A percentile compares a stretch with the other conserved stretches of the same genome.
These are phyloP conservation scores for Botrytis galanthina DNA, from an alignment of 2,329 filamentous ascomycete genomes.

Conservation along the genomic window DNA sequence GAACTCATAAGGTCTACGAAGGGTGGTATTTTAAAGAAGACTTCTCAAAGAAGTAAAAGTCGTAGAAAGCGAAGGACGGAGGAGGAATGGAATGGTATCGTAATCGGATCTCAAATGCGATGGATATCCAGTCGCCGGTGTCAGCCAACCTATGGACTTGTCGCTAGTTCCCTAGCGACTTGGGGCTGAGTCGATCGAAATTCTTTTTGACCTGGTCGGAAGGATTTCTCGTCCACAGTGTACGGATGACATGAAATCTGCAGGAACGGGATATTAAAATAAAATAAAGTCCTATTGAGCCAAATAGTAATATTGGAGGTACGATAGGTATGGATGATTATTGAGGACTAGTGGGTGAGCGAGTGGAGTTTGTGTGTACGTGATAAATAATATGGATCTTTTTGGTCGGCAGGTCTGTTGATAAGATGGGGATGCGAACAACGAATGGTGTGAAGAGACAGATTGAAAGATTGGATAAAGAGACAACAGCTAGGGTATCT, in stretches of 20 bases:
- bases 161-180: constrained; percentile 20
- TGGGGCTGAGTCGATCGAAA: constrained; percentile 20
- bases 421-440: not conserved
- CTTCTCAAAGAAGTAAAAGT: constrained; percentile 34
- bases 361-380: not conserved
- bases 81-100: constrained; percentile 5
- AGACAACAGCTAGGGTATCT: not conserved
- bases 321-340: not conserved
- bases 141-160: constrained; percentile 20
- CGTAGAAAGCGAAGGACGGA: constrained; percentile 32
- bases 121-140: constrained; percentile 15
- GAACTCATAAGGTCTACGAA: constrained; percentile 61
- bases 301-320: not conserved
- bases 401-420: not conserved
- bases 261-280: constrained; percentile 15
- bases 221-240: constrained; percentile 15
- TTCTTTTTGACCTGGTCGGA: constrained; percentile 20
- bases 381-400: constrained; percentile 4
- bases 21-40: constrained; percentile 12
- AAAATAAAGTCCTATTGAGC: not conserved
- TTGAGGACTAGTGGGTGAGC: not conserved
- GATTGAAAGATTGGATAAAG: not conserved
- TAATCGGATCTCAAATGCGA: constrained; percentile 5
- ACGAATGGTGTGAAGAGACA: not conserved
- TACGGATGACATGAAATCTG: constrained; percentile 22